Conservation (phyloP, 306 rosid species). For the Casuarina glauca region DNA sequence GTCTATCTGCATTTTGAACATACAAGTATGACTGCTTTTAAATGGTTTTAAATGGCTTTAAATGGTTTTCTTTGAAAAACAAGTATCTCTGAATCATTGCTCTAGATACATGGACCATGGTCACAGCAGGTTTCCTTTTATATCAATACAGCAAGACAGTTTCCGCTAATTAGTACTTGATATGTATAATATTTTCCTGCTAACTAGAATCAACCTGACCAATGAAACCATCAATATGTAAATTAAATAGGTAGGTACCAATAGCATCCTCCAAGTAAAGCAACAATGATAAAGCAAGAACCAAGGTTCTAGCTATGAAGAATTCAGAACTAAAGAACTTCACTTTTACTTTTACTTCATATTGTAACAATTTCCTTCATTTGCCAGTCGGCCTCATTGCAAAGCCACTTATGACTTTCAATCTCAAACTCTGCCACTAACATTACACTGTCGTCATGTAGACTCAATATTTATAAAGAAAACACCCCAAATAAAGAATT, state of each 20-base stretch:
- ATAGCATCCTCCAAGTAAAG: not conserved
- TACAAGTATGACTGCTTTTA: too few species aligned
- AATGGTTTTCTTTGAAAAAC: too few species aligned
- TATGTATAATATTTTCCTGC: not conserved
- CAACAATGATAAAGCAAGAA: not conserved
- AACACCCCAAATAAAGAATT: not conserved
- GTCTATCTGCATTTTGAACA: too few species aligned
- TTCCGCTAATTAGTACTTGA: not conserved
- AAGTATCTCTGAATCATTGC: too few species aligned
- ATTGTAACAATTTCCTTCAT: not conserved
- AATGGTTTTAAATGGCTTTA: too few species aligned
- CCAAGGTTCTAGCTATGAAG: not conserved
- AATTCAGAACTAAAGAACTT: too few species aligned
- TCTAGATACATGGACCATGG: too few species aligned
- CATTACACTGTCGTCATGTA: not conserved
- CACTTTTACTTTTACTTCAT: too few species aligned
- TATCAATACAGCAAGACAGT: too few species aligned
- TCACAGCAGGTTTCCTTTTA: too few species aligned
- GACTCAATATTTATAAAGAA: not conserved
- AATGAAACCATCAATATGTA: not conserved
- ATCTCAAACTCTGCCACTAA: not conserved
- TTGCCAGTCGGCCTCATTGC: not conserved
- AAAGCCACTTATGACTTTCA: not conserved
- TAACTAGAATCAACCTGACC: not conserved
- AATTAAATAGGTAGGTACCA: not conserved